Evolutionary conservation across 2,329 filamentous ascomycete genomes (phyloP), one percentile per base, ranked within the genome.

Genomic region (Aspergillus pseudoterreus): DNA sequence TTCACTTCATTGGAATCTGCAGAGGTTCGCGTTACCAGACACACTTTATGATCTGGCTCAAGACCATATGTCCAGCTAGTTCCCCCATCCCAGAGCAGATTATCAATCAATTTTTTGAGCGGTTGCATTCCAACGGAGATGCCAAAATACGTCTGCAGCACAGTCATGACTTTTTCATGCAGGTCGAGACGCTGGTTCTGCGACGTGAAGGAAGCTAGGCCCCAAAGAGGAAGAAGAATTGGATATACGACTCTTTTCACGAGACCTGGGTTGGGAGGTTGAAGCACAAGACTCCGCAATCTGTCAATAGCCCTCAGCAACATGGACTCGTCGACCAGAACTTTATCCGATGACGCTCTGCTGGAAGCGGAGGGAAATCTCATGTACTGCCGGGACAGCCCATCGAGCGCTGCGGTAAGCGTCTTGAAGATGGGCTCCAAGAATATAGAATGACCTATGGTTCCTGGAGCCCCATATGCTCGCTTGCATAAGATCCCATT

Each of bases 401-500:
- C 46, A 39, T 69, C 57, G n/a, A 67, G 48, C 6, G 61, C 62
- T 4, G 63, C 71, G 11, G 67, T 69, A 8, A 75, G 58, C 4
- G 63, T 55, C 36, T 70, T 68, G 49, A 74, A 70, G 4, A 73
- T 59, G 1, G 73, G 72, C 49, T 71, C 66, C 17, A 73, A 54
- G 41, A 75, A 75, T 32, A 75, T 71, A 3, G 58, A 68, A 57
- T 74, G 69, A 0, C 73, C 73, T 46, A 73, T 64, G 0, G 67
- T 69, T 4, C 71, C 69, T 30, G 69, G 68, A 15, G 71, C 66
- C 4, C 73, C 73, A 50, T 68, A 70, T 12, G 63, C 49, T 27
- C 67, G 65, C 52, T 74, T 75, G 2, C 70, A 64, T 24, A 75
- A 52, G 30, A 75, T 71, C n/a, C 73, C 73, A 57, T 66, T 75